Evolutionary conservation across 306 rosid species (phyloP).

Genomic region (Vigna unguiculata): DNA sequence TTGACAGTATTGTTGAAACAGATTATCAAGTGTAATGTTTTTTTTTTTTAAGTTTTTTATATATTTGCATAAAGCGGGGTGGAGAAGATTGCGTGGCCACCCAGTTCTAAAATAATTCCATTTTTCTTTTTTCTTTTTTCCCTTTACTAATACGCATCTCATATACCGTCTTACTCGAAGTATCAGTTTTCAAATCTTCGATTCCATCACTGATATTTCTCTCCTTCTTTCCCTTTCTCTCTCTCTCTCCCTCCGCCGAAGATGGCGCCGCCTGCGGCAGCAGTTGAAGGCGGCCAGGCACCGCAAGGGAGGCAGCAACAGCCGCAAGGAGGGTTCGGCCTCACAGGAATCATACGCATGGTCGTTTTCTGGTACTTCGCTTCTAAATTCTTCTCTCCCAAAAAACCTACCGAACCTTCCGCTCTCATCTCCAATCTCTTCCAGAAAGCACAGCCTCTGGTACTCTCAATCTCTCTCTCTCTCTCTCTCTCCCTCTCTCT

Average conservation of each 20-base stretch:
- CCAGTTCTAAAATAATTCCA: not conserved
- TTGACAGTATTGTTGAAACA: too few relatives aligned
- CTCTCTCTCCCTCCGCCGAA: constrained; percentile 33
- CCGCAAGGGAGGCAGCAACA: constrained; percentile 57
- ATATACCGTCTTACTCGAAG: not conserved
- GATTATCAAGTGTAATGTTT: too few relatives aligned
- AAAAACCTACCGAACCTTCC: constrained; percentile 71
- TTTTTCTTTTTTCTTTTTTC: not conserved
- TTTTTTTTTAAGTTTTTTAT: not conserved
- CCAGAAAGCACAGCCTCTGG: constrained; percentile 77
- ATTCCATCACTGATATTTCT: constrained; percentile 38
- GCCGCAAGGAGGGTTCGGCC: constrained; percentile 68
- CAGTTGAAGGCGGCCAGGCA: constrained; percentile 52
- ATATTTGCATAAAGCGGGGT: not conserved
- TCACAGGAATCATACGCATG: constrained; percentile 87
- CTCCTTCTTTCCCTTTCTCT: not conserved
- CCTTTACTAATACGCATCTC: not conserved
- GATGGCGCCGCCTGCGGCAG: constrained; percentile 81
- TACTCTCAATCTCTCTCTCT: constrained; percentile 19
- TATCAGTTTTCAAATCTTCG: constrained; percentile 35
- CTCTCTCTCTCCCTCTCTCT: not conserved
- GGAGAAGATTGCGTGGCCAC: constrained; percentile 32
- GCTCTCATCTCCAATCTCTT: constrained; percentile 74
- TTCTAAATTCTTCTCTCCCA: constrained; percentile 88
- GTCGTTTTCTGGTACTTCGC: constrained; percentile 99